These are phyloP conservation scores for Epichloe scottii DNA, from an alignment of 2,329 filamentous ascomycete genomes.

Conservation along the genomic window DNA sequence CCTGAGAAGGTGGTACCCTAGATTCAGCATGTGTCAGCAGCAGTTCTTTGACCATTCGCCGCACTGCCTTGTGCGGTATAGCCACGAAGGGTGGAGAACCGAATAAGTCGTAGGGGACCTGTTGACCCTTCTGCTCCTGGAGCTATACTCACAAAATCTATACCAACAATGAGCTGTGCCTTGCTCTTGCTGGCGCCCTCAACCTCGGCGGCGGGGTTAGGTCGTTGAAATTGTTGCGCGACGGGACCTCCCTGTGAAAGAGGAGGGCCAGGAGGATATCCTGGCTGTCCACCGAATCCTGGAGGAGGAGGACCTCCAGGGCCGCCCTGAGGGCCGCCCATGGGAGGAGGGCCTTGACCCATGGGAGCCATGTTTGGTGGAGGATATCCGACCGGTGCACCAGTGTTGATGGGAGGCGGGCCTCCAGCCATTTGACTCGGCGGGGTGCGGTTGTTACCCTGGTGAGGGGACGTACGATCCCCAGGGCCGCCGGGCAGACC, in stretches of 20 bases:
- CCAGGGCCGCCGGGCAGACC: conserved; percentile 29
- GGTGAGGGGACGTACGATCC: conserved; percentile 41
- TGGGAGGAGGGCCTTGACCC: conserved; percentile 29
- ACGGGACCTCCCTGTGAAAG: conserved; percentile 23
- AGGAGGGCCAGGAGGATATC: conserved; percentile 35
- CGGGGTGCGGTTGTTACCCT: conserved; percentile 39
- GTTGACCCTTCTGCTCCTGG: background rate
- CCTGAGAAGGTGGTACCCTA: conserved; percentile 96
- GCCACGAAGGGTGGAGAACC: background rate
- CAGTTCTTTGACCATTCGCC: background rate
- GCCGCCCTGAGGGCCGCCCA: conserved; percentile 20
- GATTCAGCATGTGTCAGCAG: conserved; percentile 5
- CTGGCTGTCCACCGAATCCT: conserved; percentile 31
- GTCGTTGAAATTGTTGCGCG: conserved; percentile 29
- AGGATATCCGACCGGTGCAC: conserved; percentile 48
- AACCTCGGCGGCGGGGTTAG: conserved; percentile 53
- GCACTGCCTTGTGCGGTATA: background rate
- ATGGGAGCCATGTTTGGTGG: conserved; percentile 34
- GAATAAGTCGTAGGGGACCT: background rate
- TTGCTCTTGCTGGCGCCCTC: conserved; percentile 84
- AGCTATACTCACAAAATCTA: conserved; percentile 70
- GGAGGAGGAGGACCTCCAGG: conserved; percentile 35
- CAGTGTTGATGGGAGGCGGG: conserved; percentile 55
- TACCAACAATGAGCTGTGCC: conserved; percentile 94
- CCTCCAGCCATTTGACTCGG: conserved; percentile 50